Conservation (phyloP, 257 asterid genomes). For the Euphrasia confusa region DNA sequence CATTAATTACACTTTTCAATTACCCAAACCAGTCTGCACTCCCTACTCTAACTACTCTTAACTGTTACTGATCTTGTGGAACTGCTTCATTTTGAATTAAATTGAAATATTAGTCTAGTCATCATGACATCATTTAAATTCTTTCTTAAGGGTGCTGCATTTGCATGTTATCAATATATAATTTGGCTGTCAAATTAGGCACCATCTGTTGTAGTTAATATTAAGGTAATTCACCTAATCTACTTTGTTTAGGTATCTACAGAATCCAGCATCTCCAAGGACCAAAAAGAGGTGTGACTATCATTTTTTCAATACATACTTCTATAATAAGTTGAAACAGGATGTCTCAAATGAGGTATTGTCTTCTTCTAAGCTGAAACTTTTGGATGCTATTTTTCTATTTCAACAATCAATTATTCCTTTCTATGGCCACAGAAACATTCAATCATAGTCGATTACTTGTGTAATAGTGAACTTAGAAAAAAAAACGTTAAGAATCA, state of each 20-base stretch:
- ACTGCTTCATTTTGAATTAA: slow-evolving; percentile 1
- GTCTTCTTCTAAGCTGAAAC: slow-evolving; percentile 25
- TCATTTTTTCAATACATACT: slow-evolving; percentile 82
- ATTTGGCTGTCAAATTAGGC: slow-evolving; percentile 18
- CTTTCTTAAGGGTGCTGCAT: slow-evolving; percentile 4
- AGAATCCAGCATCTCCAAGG: slow-evolving; percentile 38
- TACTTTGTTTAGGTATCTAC: slow-evolving; percentile 63
- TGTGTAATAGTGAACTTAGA: no score
- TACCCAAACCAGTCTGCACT: slow-evolving; percentile 9
- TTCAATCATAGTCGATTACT: not conserved
- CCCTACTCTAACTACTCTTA: not conserved
- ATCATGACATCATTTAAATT: slow-evolving; percentile 15
- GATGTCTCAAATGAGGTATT: slow-evolving; percentile 60
- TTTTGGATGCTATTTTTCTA: slow-evolving; percentile 18
- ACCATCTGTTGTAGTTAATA: slow-evolving; percentile 22
- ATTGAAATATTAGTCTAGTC: slow-evolving; percentile 11
- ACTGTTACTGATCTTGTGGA: not conserved
- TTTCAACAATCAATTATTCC: slow-evolving; percentile 15
- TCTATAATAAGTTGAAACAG: slow-evolving; percentile 72
- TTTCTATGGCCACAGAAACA: slow-evolving; percentile 7
- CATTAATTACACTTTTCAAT: slow-evolving; percentile 8
- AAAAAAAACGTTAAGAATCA: no score
- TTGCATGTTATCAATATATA: slow-evolving; percentile 13
- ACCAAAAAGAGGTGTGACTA: slow-evolving; percentile 31
- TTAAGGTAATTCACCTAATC: slow-evolving; percentile 22